phyloP scores from a whole-genome alignment of 768 basidiomycete genomes.

The Agaricus sinodeliciosus region DNA sequence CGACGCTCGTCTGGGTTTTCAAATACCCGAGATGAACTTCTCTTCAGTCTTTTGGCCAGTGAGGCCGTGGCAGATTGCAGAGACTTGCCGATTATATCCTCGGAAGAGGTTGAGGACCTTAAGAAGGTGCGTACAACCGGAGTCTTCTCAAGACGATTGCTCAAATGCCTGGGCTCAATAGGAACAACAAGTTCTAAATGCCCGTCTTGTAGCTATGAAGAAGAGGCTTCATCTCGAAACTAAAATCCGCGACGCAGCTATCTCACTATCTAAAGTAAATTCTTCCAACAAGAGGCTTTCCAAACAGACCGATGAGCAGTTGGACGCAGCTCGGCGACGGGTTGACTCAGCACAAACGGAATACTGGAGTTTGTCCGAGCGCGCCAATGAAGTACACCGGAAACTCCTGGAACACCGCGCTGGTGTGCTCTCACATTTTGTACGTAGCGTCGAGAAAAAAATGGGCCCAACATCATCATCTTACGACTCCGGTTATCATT shows the following conservation, averaged over 20 bases:
- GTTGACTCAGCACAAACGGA: slow-evolving; percentile 69
- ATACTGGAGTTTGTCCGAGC: slow-evolving; percentile 59
- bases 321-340: slow-evolving; percentile 67
- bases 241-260: slow-evolving; percentile 83
- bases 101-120: slow-evolving; percentile 42
- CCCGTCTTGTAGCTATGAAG: slow-evolving; percentile 56
- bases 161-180: slow-evolving; percentile 21
- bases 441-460: slow-evolving; percentile 62
- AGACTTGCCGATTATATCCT: slow-evolving; percentile 66
- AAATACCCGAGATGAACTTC: slow-evolving; percentile 73
- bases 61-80: slow-evolving; percentile 93
- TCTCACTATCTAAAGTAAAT: slow-evolving; percentile 67
- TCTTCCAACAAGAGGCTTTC: slow-evolving; percentile 49
- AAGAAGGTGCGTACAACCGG: slow-evolving; percentile 34
- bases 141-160: neutral
- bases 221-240: slow-evolving; percentile 78
- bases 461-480: slow-evolving; percentile 25
- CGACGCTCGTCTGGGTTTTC: slow-evolving; percentile 38
- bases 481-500: slow-evolving; percentile 48
- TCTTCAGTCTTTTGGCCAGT: slow-evolving; percentile 85
- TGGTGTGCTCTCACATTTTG: slow-evolving; percentile 67
- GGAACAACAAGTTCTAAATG: slow-evolving; percentile 70
- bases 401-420: slow-evolving; percentile 78
- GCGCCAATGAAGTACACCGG: slow-evolving; percentile 53
- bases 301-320: slow-evolving; percentile 63